Evolutionary conservation across 1,284 basidiomycete species (phyloP).

Genomic region (Coriolopsis trogii): DNA sequence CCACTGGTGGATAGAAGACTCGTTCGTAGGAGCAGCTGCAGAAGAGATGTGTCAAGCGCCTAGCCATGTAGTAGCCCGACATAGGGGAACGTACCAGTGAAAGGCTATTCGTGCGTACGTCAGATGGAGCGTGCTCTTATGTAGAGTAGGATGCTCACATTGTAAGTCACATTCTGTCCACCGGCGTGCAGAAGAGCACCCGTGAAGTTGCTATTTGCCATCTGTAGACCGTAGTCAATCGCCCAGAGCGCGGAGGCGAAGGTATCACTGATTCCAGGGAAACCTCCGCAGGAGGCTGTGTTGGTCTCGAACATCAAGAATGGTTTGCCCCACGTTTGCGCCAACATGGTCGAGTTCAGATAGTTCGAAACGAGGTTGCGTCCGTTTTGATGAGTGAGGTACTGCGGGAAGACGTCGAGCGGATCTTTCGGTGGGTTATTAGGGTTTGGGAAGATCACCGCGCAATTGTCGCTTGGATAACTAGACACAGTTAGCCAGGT

Average conservation of each 20-base stretch:
- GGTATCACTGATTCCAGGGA: slow-evolving; percentile 53
- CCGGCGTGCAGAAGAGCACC: slow-evolving; percentile 43
- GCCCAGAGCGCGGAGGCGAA: slow-evolving; percentile 78
- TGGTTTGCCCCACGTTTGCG: slow-evolving; percentile 35
- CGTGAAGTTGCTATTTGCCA: slow-evolving; percentile 42
- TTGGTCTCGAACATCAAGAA: slow-evolving; percentile 52
- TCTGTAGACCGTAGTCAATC: slow-evolving; percentile 51
- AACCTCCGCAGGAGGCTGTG: slow-evolving; percentile 59
- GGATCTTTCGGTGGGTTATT: slow-evolving; percentile 35
- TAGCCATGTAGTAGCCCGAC: neutral
- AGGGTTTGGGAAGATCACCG: slow-evolving; percentile 36
- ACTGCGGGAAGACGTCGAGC: slow-evolving; percentile 53
- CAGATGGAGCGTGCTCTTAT: too few relatives aligned
- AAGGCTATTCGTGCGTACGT: too few relatives aligned
- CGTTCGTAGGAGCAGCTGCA: slow-evolving; percentile 40
- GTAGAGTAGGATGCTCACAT: too few relatives aligned
- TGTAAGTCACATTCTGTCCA: slow-evolving; percentile 43
- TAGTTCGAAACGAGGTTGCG: slow-evolving; percentile 49
- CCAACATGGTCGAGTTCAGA: slow-evolving; percentile 47
- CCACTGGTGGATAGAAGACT: slow-evolving; percentile 38
- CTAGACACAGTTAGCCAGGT: slow-evolving; percentile 21
- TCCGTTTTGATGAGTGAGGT: slow-evolving; percentile 56
- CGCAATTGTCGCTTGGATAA: slow-evolving; percentile 51
- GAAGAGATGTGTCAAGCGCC: neutral
- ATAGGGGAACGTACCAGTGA: slow-evolving; percentile 17